Conservation (phyloP, 2,329 filamentous ascomycete genomes). For the Pestalotiopsis sp. region DNA sequence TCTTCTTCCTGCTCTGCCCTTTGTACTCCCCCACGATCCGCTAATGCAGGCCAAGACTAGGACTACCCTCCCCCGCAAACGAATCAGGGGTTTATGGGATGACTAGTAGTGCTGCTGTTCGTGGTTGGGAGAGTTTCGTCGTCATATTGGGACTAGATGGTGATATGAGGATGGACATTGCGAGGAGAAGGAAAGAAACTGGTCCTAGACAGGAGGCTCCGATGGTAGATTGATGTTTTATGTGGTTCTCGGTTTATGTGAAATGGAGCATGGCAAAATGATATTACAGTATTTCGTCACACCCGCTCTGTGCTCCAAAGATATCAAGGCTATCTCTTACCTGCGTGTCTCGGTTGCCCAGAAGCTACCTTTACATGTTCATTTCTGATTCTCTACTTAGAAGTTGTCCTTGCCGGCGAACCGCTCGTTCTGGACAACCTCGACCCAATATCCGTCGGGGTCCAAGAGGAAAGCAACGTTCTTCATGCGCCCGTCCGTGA, state of each 20-base stretch:
- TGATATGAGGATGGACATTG: not conserved
- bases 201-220: too few species aligned
- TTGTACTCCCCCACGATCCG: conserved; percentile 9
- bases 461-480: conserved; percentile 91
- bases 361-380: too few species aligned
- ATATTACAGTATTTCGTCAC: too few species aligned
- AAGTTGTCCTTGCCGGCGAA: conserved; percentile 59
- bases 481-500: conserved; percentile 92
- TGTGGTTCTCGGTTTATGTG: too few species aligned
- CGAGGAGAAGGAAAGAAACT: not conserved
- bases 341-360: too few species aligned
- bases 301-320: too few species aligned
- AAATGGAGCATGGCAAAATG: too few species aligned
- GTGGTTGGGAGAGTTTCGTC: too few species aligned
- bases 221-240: too few species aligned
- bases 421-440: conserved; percentile 78
- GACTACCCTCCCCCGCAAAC: conserved; percentile 5
- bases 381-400: conserved; percentile 30
- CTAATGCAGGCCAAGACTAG: conserved; percentile 8
- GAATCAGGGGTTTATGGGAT: not conserved
- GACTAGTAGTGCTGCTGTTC: not conserved
- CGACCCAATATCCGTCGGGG: conserved; percentile 85
- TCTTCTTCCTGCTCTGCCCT: not conserved
- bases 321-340: too few species aligned
- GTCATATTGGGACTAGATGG: not conserved